phyloP scores from a whole-genome alignment of 73 alveolate genomes.

The Diophrys appendiculata region DNA sequence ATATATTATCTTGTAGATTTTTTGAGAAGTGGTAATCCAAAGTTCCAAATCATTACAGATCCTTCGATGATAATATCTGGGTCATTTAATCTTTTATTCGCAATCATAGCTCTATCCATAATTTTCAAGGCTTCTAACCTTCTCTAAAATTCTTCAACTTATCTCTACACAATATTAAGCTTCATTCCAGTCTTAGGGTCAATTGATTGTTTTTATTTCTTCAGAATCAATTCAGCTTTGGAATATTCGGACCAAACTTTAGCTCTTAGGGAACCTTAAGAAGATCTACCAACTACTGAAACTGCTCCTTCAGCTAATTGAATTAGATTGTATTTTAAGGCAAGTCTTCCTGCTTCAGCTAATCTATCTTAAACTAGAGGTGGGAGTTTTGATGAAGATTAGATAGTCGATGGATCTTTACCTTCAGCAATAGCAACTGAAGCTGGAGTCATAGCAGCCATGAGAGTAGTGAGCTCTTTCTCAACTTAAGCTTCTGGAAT shows the following conservation, averaged over 20 bases:
- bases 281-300: slow-evolving; percentile 63
- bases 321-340: slow-evolving; percentile 76
- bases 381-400: slow-evolving; percentile 61
- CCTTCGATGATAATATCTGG: slow-evolving; percentile 96
- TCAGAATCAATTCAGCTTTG: slow-evolving; percentile 81
- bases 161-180: slow-evolving; percentile 66
- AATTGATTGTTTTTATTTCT: slow-evolving; percentile 70
- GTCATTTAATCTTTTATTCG: slow-evolving; percentile 91
- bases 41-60: slow-evolving; percentile 94
- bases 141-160: slow-evolving; percentile 87
- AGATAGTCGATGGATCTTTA: slow-evolving; percentile 69
- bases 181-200: slow-evolving; percentile 91
- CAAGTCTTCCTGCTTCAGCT: slow-evolving; percentile 91
- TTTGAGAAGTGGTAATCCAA: slow-evolving; percentile 93
- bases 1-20: slow-evolving; percentile 86
- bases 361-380: slow-evolving; percentile 75
- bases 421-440: slow-evolving; percentile 57
- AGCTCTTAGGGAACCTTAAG: slow-evolving; percentile 77
- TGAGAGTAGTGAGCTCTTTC: slow-evolving; percentile 92
- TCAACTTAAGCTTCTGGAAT: slow-evolving; percentile 96
- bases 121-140: slow-evolving; percentile 95
- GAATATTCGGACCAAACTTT: slow-evolving; percentile 81
- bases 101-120: slow-evolving; percentile 95
- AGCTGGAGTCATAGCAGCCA: slow-evolving; percentile 92
- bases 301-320: slow-evolving; percentile 77